Conservation (phyloP, 768 basidiomycete species). For the Fistulinella prunicolor region DNA sequence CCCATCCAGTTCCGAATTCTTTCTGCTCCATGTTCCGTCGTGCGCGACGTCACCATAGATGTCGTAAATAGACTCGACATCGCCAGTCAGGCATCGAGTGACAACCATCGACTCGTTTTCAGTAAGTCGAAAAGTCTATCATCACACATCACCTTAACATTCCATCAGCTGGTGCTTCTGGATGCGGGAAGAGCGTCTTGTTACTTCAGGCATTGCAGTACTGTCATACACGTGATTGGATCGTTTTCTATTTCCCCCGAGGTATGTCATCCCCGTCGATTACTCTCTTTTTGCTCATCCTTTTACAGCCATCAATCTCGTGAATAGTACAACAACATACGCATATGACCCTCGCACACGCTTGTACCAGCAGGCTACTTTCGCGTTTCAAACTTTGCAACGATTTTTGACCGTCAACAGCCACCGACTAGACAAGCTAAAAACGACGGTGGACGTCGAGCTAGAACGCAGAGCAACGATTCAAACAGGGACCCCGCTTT, state of each 20-base stretch:
- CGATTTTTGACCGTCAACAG: slow-evolving; percentile 61
- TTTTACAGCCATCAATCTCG: slow-evolving; percentile 49
- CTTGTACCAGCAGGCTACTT: slow-evolving; percentile 71
- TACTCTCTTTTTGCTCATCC: neutral
- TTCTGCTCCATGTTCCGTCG: slow-evolving; percentile 66
- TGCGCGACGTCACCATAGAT: slow-evolving; percentile 64
- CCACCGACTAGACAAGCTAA: slow-evolving; percentile 39
- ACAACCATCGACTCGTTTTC: slow-evolving; percentile 54
- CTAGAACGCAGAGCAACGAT: slow-evolving; percentile 48
- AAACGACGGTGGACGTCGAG: slow-evolving; percentile 39
- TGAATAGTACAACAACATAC: slow-evolving; percentile 73
- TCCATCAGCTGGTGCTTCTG: slow-evolving; percentile 65
- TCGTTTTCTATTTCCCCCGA: slow-evolving; percentile 83
- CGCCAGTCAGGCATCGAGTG: slow-evolving; percentile 49
- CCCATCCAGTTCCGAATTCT: slow-evolving; percentile 60
- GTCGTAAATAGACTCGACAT: slow-evolving; percentile 50
- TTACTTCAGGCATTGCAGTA: slow-evolving; percentile 77
- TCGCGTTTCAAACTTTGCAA: slow-evolving; percentile 61
- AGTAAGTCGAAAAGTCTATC: slow-evolving; percentile 44
- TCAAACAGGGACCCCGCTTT: slow-evolving; percentile 47
- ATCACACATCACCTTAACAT: neutral
- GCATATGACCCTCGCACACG: slow-evolving; percentile 71
- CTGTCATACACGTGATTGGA: slow-evolving; percentile 62
- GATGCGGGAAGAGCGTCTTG: slow-evolving; percentile 79
- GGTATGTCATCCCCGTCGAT: slow-evolving; percentile 39